Base-by-base conservation (phyloP, 306 rosid species). In the Quercus mongolica region DNA sequence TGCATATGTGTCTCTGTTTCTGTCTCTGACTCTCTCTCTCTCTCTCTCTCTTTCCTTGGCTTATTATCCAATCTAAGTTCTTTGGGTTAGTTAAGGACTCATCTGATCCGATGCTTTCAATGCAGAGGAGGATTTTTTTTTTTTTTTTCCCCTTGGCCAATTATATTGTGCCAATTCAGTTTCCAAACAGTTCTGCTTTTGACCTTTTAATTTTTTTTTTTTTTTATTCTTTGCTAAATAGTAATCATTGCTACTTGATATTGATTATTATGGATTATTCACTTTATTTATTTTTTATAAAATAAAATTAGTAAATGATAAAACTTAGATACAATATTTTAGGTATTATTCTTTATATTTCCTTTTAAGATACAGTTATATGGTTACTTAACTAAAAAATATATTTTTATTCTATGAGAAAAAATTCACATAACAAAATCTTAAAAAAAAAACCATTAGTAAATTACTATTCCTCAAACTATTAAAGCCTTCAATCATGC, bases 121-220 rank as follows among this genome's bases (percentile, higher is more conserved):
- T 19, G 75, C 56, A 15, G 52, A 31, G 5, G 6, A 17, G 8
- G 28, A 17, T 3, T 2, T 10, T 31, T 23, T 4, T 3, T 2
- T 10, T 31, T 23, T 4, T 21, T 21, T 69, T 62, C 6, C 41
- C 35, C 26, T 6, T 17, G n/a, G 13, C 84, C 79, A 79, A 79
- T 86, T 38, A 44, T 59, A 26, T 64, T 68, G 73, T 62, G 78
- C 71, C 86, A 76, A 11, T 46, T 59, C 73, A n/a, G 8, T 49
- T 31, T 15, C 33, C 63, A 18, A 35, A 18, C 28, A 31, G 6
- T 58, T 18, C 46, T 21, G 65, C 10, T 10, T 8, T 65, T 33
- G 49, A 41, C 11, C 54, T 49, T 49, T 14, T 4, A 2, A 20
- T 2, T 28, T 31, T 67, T 14, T 35, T 14, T 35, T 33, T 17